Base-by-base conservation (phyloP, 495 filamentous ascomycete genomes). In the Penicillium waksmanii region DNA sequence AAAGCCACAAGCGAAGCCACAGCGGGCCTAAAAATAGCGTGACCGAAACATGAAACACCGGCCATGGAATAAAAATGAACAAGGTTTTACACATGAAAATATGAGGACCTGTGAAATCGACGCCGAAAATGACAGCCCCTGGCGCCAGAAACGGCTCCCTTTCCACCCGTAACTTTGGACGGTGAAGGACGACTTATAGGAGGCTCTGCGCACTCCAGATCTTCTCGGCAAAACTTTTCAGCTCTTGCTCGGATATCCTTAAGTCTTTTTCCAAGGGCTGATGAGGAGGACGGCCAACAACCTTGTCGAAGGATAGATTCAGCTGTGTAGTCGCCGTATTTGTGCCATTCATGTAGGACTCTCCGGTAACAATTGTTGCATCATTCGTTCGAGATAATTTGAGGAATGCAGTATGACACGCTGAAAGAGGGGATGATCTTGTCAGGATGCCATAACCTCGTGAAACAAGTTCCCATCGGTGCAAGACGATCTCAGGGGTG, bases 321-420 rank as follows among this genome's bases (percentile, higher is more conserved):
- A 67, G 55, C 11, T 66, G 60, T 52, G 56, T 58, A 46, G 56
- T 58, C 42, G 55, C 51, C 51, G 38, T 61, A 53, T 23, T 61
- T 58, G 51, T 61, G 58, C 43, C 55, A 53, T 61, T 50, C 11
- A 47, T 38, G 35, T 58, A 58, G 50, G 55, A 58, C 58, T 62
- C 58, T 59, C 49, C 48, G 40, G 55, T 65, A 52, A 67, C 55
- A 51, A 55, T 53, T 47, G 55, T 62, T 42, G 55, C 54, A 34
- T 60, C 57, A 52, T 59, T 60, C 19, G 36, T 56, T 62, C 58
- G 56, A 58, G 48, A 64, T 63, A 67, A 54, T 51, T 63, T 61
- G 19, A 67, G 44, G 31, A 46, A 58, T 59, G 57, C 36, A 65
- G 61, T 67, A 47, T 56, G 23, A 56, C 19, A 50, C 35, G 59